Conservation (phyloP, 495 filamentous ascomycete species). For the Podospora didyma region DNA sequence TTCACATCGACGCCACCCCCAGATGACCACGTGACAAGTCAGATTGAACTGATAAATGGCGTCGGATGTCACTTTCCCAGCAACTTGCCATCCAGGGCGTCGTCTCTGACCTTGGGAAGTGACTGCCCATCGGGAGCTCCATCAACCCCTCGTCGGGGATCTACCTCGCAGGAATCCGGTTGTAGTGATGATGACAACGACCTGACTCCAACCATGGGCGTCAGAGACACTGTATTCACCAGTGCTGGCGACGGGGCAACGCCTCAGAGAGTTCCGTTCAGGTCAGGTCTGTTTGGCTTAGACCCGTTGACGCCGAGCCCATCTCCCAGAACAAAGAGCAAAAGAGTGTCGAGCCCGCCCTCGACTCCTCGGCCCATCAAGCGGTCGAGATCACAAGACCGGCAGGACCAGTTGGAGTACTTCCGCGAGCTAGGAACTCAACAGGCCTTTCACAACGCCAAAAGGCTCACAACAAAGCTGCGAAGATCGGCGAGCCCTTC, state of each 20-base stretch:
- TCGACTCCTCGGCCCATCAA: slow-evolving; percentile 12
- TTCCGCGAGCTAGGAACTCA: background rate
- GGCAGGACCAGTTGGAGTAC: background rate
- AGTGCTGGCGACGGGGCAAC: background rate
- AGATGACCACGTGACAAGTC: slow-evolving; percentile 1
- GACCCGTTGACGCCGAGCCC: slow-evolving; percentile 13
- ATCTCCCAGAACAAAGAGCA: slow-evolving; percentile 11
- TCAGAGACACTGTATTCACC: slow-evolving; percentile 28
- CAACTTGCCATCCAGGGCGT: slow-evolving; percentile 8
- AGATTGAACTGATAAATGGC: slow-evolving; percentile 14
- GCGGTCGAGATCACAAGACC: background rate
- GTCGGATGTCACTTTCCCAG: slow-evolving; percentile 13
- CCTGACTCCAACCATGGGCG: slow-evolving; percentile 76
- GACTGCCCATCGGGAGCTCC: background rate
- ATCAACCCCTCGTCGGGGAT: background rate
- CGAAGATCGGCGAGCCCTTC: background rate
- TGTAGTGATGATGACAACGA: background rate
- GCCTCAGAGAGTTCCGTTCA: background rate
- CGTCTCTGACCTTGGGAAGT: slow-evolving; percentile 11
- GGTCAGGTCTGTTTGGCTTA: background rate
- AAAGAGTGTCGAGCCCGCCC: slow-evolving; percentile 10
- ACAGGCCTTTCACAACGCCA: background rate
- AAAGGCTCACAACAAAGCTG: background rate
- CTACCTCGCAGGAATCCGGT: background rate
- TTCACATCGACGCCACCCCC: slow-evolving; percentile 15